Conservation (phyloP, 2,329 filamentous ascomycete genomes). For the Coniochaeta prunicola region DNA sequence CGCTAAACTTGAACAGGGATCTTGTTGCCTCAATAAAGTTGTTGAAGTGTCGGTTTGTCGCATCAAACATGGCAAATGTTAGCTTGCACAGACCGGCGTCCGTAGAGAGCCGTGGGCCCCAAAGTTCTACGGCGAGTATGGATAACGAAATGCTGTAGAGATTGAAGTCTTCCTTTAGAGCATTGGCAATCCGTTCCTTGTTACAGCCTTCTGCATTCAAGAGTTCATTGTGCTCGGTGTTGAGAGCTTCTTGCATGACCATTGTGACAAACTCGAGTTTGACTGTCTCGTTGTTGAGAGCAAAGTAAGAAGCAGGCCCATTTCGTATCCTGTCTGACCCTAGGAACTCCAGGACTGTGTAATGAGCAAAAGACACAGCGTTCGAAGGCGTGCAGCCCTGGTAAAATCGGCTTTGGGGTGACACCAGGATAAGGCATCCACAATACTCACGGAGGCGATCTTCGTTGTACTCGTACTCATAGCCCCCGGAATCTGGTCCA, state of each 20-base stretch:
- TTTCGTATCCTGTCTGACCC: neutral
- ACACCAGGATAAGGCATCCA: neutral
- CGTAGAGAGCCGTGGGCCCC: neutral
- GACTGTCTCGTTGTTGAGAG: neutral
- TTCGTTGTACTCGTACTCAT: neutral
- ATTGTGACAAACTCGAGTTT: neutral
- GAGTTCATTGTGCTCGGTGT: neutral
- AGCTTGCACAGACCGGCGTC: neutral
- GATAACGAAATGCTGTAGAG: neutral
- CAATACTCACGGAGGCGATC: neutral
- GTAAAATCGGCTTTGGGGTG: neutral
- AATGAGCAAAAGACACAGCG: conserved; percentile 2
- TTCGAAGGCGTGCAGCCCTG: no score
- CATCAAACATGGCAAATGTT: neutral
- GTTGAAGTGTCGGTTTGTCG: neutral
- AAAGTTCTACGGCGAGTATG: neutral
- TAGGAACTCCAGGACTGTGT: conserved; percentile 7
- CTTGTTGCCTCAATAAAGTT: neutral
- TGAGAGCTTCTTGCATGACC: neutral
- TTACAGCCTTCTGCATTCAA: neutral
- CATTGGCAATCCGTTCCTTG: neutral
- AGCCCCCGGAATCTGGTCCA: neutral
- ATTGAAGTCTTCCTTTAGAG: neutral
- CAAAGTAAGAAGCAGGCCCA: neutral
- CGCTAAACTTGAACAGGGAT: neutral